Base-by-base conservation (phyloP, 257 asterid genomes). In the Voacanga thouarsii region DNA sequence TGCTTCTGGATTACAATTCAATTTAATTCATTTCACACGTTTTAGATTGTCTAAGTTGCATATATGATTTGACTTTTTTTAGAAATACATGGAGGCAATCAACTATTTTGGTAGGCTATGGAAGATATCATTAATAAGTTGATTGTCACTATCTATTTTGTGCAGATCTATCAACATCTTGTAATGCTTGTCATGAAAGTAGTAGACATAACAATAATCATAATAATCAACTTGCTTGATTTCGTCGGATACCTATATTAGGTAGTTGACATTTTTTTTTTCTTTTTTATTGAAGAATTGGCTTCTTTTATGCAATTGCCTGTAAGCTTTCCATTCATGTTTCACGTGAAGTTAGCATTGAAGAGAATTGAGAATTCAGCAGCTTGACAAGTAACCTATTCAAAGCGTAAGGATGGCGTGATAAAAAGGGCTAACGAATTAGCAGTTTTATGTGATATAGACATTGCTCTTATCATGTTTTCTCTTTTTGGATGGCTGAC, bases 341-440 rank as follows among this genome's bases (percentile, higher is more conserved):
- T 90, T 30, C 88, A 88, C n/a, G 90, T 82, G 85, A 90, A 89
- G 85, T 85, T 82, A 1, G 79, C 88, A 6, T 59, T 88, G 90
- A 71, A 77, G 86, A 85, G 77, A 23, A 92, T 85, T 43, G 92
- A 89, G 45, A 88, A 88, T 72, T 72, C 90, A 1, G 56, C 86
- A 14, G 67, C 90, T 64, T 89, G 92, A 0, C 94, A 92, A 71
- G 82, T 72, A 0, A 84, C 88, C 0, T 90, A 76, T 75, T 68
- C 85, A 0, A 92, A 88, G 87, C 90, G 90, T 66, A 92, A 89
- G 79, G 97, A 92, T n/a, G 89, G 89, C 28, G 71, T 92, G 14
- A 44, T 92, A 45, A 92, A 90, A 33, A 92, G 90, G 84, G 91
- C 96, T 12, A 77, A 74, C 23, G 96, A 92, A 81, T 87, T 92